phyloP scores from a whole-genome alignment of 2,329 filamentous ascomycete species.

The Arthrobotrys sphaeroides region DNA sequence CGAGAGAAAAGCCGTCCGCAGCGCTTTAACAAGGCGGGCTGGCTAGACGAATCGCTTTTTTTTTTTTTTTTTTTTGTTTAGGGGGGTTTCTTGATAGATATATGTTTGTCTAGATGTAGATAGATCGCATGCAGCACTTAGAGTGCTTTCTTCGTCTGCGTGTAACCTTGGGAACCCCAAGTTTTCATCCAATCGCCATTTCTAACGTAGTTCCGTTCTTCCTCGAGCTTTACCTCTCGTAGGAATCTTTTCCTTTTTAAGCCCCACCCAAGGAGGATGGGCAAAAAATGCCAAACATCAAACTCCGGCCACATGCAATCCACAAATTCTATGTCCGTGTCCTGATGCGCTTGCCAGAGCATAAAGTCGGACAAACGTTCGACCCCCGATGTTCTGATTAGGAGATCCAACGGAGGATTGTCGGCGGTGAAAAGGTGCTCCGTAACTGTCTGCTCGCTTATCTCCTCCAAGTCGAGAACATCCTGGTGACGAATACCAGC shows the following conservation, averaged over 20 bases:
- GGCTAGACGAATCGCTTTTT: no score
- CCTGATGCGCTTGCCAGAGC: constrained; percentile 96
- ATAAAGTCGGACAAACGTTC: constrained; percentile 95
- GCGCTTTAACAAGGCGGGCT: no score
- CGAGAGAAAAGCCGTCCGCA: no score
- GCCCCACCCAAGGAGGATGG: constrained; percentile 91
- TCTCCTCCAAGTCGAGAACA: constrained; percentile 78
- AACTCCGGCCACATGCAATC: constrained; percentile 96
- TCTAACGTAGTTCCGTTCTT: constrained; percentile 43
- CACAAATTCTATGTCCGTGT: constrained; percentile 91
- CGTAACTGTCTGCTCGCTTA: constrained; percentile 82
- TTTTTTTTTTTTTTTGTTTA: no score
- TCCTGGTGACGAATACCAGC: constrained; percentile 42
- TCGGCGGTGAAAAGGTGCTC: constrained; percentile 87
- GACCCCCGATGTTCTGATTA: constrained; percentile 92
- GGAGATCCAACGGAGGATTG: constrained; percentile 86
- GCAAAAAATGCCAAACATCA: constrained; percentile 90
- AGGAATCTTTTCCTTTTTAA: constrained; percentile 66
- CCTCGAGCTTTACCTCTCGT: constrained; percentile 59
- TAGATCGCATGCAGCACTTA: neutral
- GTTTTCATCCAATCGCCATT: constrained; percentile 14
- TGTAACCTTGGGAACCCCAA: neutral
- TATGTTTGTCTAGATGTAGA: neutral
- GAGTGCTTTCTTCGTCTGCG: constrained; percentile 13
- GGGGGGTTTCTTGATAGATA: no score